A percentile compares a stretch with the other conserved stretches of the same genome.
These are phyloP conservation scores for Solanum hybrid DNA, from an alignment of 305 asterid genomes.

Conservation along the genomic window DNA sequence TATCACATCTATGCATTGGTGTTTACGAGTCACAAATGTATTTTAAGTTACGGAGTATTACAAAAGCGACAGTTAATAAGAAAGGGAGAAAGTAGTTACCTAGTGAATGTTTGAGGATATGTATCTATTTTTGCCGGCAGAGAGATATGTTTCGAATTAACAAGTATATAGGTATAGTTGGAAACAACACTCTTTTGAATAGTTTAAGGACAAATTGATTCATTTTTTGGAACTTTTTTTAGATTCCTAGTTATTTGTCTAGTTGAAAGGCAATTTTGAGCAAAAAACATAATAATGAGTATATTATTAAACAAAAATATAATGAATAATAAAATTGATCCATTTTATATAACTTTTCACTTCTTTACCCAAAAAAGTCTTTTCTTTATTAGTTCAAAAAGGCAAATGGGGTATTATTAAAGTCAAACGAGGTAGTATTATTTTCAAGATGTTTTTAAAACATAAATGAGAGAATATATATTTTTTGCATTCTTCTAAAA, in stretches of 20 bases:
- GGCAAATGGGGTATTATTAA: neutral
- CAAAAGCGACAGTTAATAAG: neutral
- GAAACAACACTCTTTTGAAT: neutral
- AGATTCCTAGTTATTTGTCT: neutral
- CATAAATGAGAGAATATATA: neutral
- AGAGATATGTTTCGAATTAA: neutral
- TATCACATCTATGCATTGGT: no score
- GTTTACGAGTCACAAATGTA: no score
- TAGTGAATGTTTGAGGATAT: neutral
- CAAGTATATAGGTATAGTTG: neutral
- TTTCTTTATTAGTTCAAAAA: neutral
- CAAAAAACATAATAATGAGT: neutral
- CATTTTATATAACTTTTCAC: neutral
- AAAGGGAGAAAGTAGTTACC: neutral
- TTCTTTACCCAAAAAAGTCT: neutral
- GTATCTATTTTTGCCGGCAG: neutral
- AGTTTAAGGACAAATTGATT: neutral
- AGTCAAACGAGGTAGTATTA: neutral
- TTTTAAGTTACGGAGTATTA: no score
- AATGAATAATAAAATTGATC: neutral
- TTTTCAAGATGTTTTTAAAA: neutral
- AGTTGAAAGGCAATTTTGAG: neutral
- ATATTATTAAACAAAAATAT: neutral
- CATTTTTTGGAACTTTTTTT: no score
- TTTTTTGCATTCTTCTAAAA: neutral